Evolutionary conservation across 768 basidiomycete species (phyloP).

Genomic region (Phylloporus arenicola): DNA sequence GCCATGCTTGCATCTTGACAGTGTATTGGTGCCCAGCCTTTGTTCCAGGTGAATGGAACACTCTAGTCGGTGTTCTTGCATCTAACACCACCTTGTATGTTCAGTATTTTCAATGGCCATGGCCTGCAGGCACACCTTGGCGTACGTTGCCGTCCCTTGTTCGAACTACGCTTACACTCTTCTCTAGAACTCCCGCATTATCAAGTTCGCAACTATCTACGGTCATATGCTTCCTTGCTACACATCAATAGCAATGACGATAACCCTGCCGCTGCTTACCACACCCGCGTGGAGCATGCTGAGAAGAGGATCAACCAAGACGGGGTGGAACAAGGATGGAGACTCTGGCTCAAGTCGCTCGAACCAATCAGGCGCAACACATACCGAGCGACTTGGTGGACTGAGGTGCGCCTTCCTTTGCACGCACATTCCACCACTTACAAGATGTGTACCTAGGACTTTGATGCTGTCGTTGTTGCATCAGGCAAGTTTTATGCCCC

Average conservation of each 20-base stretch:
- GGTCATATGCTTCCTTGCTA: slow-evolving; percentile 38
- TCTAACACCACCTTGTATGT: too few relatives aligned
- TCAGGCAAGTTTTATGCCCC: slow-evolving; percentile 11
- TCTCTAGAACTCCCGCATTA: too few relatives aligned
- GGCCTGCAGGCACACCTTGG: too few relatives aligned
- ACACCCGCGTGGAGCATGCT: slow-evolving; percentile 44
- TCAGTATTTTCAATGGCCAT: too few relatives aligned
- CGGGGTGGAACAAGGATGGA: slow-evolving; percentile 34
- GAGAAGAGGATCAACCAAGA: slow-evolving; percentile 33
- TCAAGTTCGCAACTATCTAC: slow-evolving; percentile 29
- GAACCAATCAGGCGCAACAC: slow-evolving; percentile 13
- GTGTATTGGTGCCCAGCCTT: too few relatives aligned
- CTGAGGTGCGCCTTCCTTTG: slow-evolving; percentile 4
- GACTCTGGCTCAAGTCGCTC: slow-evolving; percentile 31
- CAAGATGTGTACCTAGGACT: slow-evolving; percentile 1
- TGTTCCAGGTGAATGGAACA: too few relatives aligned
- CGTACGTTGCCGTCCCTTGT: too few relatives aligned
- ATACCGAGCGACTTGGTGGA: slow-evolving; percentile 30
- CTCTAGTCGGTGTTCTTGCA: too few relatives aligned
- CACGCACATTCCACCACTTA: neutral
- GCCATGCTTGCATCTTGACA: too few relatives aligned
- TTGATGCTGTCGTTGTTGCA: slow-evolving; percentile 13
- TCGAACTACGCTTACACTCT: too few relatives aligned
- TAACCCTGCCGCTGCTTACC: slow-evolving; percentile 36
- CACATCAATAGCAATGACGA: slow-evolving; percentile 40